A percentile compares a stretch with the other conserved stretches of the same genome.
Evolutionary conservation across 1,284 basidiomycete species (phyloP).

Genomic region (Fomitopsis palustris): DNA sequence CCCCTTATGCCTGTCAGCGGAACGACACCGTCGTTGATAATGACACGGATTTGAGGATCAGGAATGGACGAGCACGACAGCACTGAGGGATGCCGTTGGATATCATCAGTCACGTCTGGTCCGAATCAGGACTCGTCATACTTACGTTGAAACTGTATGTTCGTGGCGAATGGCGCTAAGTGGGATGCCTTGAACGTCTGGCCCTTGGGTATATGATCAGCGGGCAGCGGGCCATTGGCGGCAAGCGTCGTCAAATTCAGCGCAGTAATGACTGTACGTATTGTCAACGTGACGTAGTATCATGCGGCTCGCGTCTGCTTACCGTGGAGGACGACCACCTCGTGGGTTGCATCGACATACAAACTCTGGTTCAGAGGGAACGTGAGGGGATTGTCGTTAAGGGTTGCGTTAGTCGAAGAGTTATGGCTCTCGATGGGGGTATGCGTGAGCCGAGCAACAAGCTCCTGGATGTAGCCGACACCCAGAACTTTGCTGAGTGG

Average conservation of each 20-base stretch:
- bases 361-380: conserved; percentile 82
- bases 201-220: conserved; percentile 63
- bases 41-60: conserved; percentile 67
- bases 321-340: conserved; percentile 81
- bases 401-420: conserved; percentile 77
- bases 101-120: not conserved
- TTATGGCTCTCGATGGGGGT: conserved; percentile 67
- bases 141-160: conserved; percentile 72
- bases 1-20: conserved; percentile 76
- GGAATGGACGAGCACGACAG: conserved; percentile 51
- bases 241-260: conserved; percentile 75
- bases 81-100: conserved; percentile 35
- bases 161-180: conserved; percentile 76
- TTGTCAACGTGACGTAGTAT: not conserved
- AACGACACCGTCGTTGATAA: conserved; percentile 86
- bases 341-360: conserved; percentile 86
- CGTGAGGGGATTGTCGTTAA: conserved; percentile 63
- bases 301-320: conserved; percentile 15
- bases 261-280: conserved; percentile 57
- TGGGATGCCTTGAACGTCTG: conserved; percentile 62
- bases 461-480: conserved; percentile 81
- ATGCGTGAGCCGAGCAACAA: conserved; percentile 76
- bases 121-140: conserved; percentile 8
- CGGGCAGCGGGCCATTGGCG: conserved; percentile 63
- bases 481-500: conserved; percentile 80